A percentile compares a stretch with the other conserved stretches of the same genome.
Evolutionary conservation across 352 stramenopile genomes (phyloP).

Genomic region (Phytopythium cucurbitacearum): DNA sequence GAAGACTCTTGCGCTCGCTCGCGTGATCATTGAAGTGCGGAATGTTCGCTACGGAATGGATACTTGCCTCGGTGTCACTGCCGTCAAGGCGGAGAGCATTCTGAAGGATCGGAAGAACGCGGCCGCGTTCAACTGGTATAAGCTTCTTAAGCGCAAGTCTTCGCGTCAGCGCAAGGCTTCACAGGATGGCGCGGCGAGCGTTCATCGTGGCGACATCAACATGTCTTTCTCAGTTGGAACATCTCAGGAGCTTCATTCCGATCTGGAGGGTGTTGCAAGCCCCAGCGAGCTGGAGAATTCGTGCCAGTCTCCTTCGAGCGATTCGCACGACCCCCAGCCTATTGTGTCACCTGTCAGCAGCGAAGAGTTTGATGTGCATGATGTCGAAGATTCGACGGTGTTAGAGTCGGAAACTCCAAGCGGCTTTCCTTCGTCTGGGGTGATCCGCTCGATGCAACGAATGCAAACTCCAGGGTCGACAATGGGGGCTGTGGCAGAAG

Average conservation of each 20-base stretch:
- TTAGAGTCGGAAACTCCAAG: slow-evolving; percentile 28
- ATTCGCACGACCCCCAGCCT: slow-evolving; percentile 18
- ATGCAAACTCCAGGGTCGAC: slow-evolving; percentile 58
- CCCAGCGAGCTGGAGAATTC: slow-evolving; percentile 29
- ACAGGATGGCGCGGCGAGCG: slow-evolving; percentile 40
- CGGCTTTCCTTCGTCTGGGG: slow-evolving; percentile 41
- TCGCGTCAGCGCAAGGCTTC: slow-evolving; percentile 45
- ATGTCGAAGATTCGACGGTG: slow-evolving; percentile 34
- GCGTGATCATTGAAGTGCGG: slow-evolving; percentile 83
- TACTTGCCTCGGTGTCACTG: slow-evolving; percentile 77
- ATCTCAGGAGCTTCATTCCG: slow-evolving; percentile 71
- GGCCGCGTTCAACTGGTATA: slow-evolving; percentile 86
- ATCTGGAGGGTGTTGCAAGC: slow-evolving; percentile 40
- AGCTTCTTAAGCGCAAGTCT: slow-evolving; percentile 76
- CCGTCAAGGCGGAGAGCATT: slow-evolving; percentile 79
- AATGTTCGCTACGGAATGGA: slow-evolving; percentile 84
- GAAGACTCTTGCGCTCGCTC: slow-evolving; percentile 55
- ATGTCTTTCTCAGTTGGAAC: slow-evolving; percentile 82
- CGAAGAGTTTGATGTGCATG: slow-evolving; percentile 36
- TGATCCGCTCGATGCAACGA: slow-evolving; percentile 58
- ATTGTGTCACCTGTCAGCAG: slow-evolving; percentile 25
- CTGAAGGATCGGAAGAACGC: slow-evolving; percentile 69
- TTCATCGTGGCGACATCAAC: slow-evolving; percentile 68
- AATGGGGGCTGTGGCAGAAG: slow-evolving; percentile 11
- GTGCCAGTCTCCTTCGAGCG: slow-evolving; percentile 14